These are phyloP conservation scores for Globisporangium carolinianum DNA, from an alignment of 352 stramenopile genomes.

Conservation along the genomic window DNA sequence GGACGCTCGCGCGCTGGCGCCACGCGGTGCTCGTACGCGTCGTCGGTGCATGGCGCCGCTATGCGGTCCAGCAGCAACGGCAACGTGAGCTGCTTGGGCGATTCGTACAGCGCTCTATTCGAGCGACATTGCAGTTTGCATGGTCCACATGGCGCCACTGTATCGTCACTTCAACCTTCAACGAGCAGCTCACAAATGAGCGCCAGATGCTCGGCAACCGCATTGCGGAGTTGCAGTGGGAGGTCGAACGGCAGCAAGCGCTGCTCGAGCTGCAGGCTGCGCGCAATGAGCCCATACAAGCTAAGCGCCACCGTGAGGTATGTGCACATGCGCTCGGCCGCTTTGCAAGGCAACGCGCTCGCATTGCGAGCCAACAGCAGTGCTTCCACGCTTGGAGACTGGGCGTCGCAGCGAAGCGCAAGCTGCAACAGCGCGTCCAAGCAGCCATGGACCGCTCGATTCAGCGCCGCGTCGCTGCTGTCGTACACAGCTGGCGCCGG, in stretches of 20 bases:
- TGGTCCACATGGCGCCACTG: conserved; percentile 10
- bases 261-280: not conserved
- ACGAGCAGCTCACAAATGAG: not conserved
- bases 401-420: not conserved
- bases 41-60: conserved; percentile 19
- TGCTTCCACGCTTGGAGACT: conserved; percentile 4
- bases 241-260: not conserved
- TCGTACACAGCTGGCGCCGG: conserved; percentile 1
- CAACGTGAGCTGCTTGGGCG: conserved; percentile 21
- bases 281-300: not conserved
- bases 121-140: conserved; percentile 1
- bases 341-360: not conserved
- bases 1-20: conserved; percentile 16
- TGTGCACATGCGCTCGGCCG: not conserved
- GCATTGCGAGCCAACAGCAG: not conserved
- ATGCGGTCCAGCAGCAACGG: conserved; percentile 9
- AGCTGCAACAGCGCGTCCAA: not conserved
- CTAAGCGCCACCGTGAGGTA: not conserved
- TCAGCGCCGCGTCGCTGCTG: not conserved
- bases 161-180: not conserved
- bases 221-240: conserved; percentile 3
- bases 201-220: not conserved
- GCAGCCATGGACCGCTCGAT: not conserved
- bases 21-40: conserved; percentile 14
- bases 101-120: conserved; percentile 9